These are phyloP conservation scores for Didymella exigua DNA, from an alignment of 2,329 filamentous ascomycete species.

Conservation along the genomic window DNA sequence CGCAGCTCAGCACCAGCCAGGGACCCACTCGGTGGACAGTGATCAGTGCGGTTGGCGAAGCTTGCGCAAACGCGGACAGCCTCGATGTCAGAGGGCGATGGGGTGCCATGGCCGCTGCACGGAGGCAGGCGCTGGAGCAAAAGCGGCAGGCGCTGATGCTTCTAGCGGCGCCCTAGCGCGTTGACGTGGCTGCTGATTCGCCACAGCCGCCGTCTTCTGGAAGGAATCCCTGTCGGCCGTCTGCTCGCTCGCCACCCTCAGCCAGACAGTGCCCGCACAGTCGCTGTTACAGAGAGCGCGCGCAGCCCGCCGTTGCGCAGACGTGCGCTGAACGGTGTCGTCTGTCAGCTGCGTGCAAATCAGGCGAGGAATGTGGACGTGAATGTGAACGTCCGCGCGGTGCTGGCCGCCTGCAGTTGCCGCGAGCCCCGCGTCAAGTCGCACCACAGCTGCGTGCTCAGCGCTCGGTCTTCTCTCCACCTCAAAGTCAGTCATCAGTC, in stretches of 20 bases:
- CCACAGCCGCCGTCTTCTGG: conserved; percentile 2
- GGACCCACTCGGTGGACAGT: conserved; percentile 25
- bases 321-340: neutral
- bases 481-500: conserved; percentile 2
- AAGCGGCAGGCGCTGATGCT: conserved; percentile 22
- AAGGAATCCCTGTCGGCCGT: conserved; percentile 10
- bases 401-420: no score
- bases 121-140: conserved; percentile 2
- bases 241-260: conserved; percentile 14
- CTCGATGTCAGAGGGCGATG: conserved; percentile 19
- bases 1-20: conserved; percentile 24
- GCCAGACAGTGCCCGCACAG: conserved; percentile 10
- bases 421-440: neutral
- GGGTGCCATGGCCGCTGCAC: conserved; percentile 11
- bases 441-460: conserved; percentile 18
- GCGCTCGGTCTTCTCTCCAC: conserved; percentile 15
- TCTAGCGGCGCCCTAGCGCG: conserved; percentile 10
- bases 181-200: neutral
- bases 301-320: conserved; percentile 5
- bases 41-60: conserved; percentile 19
- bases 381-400: no score
- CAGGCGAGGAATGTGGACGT: neutral
- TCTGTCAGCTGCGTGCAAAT: neutral
- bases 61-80: conserved; percentile 20
- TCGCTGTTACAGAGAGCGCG: no score